Percentiles rank a stretch among this genome's conserved stretches.
phyloP scores from a whole-genome alignment of 23 red algal genomes.

The Gracilaria domingensis region DNA sequence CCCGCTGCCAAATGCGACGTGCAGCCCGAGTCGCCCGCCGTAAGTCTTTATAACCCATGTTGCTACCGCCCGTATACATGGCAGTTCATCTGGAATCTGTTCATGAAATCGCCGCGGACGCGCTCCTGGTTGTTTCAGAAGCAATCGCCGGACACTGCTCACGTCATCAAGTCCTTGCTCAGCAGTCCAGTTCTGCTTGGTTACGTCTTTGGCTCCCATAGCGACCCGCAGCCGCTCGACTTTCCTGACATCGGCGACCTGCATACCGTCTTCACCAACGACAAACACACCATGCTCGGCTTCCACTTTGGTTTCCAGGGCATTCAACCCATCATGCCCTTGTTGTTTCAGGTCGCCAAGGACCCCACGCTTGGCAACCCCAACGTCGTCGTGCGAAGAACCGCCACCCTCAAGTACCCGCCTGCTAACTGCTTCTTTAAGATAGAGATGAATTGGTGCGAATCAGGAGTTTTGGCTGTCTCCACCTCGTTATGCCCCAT shows the following conservation, averaged over 20 bases:
- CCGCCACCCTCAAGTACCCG: constrained; percentile 16
- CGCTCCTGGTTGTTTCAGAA: constrained; percentile 66
- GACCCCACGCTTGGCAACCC: constrained; percentile 54
- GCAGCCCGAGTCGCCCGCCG: background rate
- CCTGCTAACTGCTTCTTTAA: constrained; percentile 25
- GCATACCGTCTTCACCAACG: constrained; percentile 45
- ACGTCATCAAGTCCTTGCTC: constrained; percentile 54
- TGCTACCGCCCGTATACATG: constrained; percentile 36
- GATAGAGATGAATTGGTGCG: constrained; percentile 66
- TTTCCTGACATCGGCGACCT: constrained; percentile 73
- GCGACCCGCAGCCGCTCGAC: background rate
- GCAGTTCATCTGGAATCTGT: constrained; percentile 63
- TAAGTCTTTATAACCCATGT: background rate
- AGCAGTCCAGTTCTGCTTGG: constrained; percentile 52
- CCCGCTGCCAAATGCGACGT: background rate
- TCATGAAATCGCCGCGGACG: constrained; percentile 46
- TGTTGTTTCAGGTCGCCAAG: constrained; percentile 54
- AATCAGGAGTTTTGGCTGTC: constrained; percentile 50
- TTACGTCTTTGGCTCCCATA: constrained; percentile 52
- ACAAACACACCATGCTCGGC: constrained; percentile 50
- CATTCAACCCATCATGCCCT: constrained; percentile 45
- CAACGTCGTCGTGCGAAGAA: constrained; percentile 50
- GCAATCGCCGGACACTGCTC: constrained; percentile 23
- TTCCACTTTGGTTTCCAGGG: constrained; percentile 73
- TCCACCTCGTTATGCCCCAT: constrained; percentile 31